These are phyloP conservation scores for Candida sojae DNA, from an alignment of 1,139 yeast genomes.

Conservation along the genomic window DNA sequence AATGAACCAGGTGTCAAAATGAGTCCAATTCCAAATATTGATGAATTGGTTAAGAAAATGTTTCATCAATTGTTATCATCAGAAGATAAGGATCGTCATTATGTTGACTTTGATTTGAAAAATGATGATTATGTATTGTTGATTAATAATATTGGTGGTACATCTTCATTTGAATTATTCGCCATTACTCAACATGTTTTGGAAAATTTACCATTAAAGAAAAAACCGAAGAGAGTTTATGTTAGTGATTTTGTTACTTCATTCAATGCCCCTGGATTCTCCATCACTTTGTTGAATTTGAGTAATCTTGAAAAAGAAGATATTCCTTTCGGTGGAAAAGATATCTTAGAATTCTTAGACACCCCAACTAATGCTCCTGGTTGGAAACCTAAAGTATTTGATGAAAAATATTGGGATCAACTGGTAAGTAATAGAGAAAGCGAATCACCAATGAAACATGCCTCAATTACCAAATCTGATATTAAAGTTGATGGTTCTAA, in stretches of 20 bases:
- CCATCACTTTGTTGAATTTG: constrained; percentile 73
- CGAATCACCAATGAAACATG: constrained; percentile 36
- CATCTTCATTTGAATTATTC: constrained; percentile 72
- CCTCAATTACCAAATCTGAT: constrained; percentile 25
- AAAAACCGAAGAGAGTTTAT: constrained; percentile 61
- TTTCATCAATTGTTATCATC: constrained; percentile 53
- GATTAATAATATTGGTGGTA: constrained; percentile 83
- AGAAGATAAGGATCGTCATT: constrained; percentile 67
- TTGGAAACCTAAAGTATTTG: constrained; percentile 59
- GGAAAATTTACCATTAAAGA: constrained; percentile 49
- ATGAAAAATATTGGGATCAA: constrained; percentile 26
- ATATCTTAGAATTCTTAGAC: constrained; percentile 56
- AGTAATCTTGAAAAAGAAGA: constrained; percentile 43
- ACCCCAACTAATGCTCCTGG: constrained; percentile 78
- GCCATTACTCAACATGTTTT: constrained; percentile 59
- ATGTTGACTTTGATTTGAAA: constrained; percentile 57
- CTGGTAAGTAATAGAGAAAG: constrained; percentile 15
- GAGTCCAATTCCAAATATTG: constrained; percentile 70
- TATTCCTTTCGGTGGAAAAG: constrained; percentile 22
- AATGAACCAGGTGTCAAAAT: constrained; percentile 86
- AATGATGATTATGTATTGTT: constrained; percentile 68
- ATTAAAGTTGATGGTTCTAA: constrained; percentile 43
- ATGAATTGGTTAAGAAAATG: constrained; percentile 54
- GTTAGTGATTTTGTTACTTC: constrained; percentile 84
- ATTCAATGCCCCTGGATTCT: constrained; percentile 88